A percentile compares a stretch with the other conserved stretches of the same genome.
Evolutionary conservation across 495 filamentous ascomycete species (phyloP).

Genomic region (Massariosphaeria phaeospora): DNA sequence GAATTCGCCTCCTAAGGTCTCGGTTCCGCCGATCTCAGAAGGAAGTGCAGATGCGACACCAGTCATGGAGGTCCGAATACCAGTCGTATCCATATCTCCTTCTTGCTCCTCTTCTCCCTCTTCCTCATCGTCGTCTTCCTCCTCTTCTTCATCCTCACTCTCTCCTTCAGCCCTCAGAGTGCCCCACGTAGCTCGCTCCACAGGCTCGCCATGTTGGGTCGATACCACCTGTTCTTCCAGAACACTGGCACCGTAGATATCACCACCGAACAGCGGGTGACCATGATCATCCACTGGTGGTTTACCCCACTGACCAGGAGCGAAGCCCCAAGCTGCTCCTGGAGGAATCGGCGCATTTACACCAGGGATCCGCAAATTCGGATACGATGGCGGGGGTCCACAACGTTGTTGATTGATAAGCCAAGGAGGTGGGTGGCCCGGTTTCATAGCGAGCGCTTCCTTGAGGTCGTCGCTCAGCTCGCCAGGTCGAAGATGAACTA

Average conservation of each 20-base stretch:
- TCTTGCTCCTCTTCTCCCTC: slow-evolving; percentile 45
- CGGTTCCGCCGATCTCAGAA: slow-evolving; percentile 66
- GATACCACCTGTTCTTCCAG: slow-evolving; percentile 52
- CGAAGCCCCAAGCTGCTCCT: slow-evolving; percentile 94
- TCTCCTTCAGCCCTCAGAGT: slow-evolving; percentile 86
- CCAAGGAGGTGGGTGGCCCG: slow-evolving; percentile 92
- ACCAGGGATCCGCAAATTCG: slow-evolving; percentile 85
- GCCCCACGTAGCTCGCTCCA: slow-evolving; percentile 89
- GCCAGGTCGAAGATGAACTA: slow-evolving; percentile 81
- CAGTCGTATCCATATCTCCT: slow-evolving; percentile 49
- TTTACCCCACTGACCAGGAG: slow-evolving; percentile 92
- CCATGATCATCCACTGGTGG: slow-evolving; percentile 91
- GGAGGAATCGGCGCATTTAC: slow-evolving; percentile 90
- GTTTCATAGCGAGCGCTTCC: slow-evolving; percentile 90
- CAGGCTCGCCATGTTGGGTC: slow-evolving; percentile 60
- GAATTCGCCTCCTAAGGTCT: slow-evolving; percentile 78
- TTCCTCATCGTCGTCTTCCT: slow-evolving; percentile 69
- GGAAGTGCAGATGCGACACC: slow-evolving; percentile 78
- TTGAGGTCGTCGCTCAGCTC: slow-evolving; percentile 85
- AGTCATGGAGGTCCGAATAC: slow-evolving; percentile 43
- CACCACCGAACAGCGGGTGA: slow-evolving; percentile 82
- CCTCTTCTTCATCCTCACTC: slow-evolving; percentile 61
- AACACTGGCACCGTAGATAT: slow-evolving; percentile 83
- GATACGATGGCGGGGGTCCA: slow-evolving; percentile 89
- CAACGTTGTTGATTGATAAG: slow-evolving; percentile 93